Evolutionary conservation across 306 rosid genomes (phyloP).

Genomic region (Dalbergia oliveri): DNA sequence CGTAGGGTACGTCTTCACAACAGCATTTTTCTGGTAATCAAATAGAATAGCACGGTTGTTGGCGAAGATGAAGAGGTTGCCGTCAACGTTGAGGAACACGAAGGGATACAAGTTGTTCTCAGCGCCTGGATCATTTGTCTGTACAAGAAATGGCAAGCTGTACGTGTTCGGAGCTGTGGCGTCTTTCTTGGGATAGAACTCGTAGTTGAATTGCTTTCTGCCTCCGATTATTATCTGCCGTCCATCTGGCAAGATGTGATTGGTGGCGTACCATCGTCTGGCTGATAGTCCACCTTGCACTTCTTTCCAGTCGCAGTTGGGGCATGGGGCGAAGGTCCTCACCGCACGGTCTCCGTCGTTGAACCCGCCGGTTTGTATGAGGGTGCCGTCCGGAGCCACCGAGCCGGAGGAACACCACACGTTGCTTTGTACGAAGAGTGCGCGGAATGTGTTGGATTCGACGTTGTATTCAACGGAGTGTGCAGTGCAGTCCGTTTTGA

Average conservation of each 20-base stretch:
- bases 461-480: conserved; percentile 84
- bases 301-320: conserved; percentile 74
- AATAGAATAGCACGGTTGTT: conserved; percentile 69
- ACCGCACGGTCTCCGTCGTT: conserved; percentile 64
- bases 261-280: conserved; percentile 77
- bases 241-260: conserved; percentile 75
- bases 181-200: conserved; percentile 66
- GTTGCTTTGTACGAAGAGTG: conserved; percentile 66
- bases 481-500: conserved; percentile 79
- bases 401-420: conserved; percentile 91
- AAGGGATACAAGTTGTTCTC: conserved; percentile 86
- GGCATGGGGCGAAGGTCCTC: conserved; percentile 58
- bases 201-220: conserved; percentile 64
- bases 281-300: conserved; percentile 1
- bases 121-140: conserved; percentile 54
- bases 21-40: conserved; percentile 46
- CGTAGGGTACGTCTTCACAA: conserved; percentile 57
- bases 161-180: conserved; percentile 12
- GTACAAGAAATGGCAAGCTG: conserved; percentile 56
- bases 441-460: conserved; percentile 59
- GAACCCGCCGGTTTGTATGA: conserved; percentile 81
- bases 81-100: conserved; percentile 71
- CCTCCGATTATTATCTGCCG: conserved; percentile 75
- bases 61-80: conserved; percentile 71
- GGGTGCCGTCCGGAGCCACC: conserved; percentile 52